A percentile compares a stretch with the other conserved stretches of the same genome.
Conservation (phyloP, 768 basidiomycete genomes). For the Panaeolus papilionaceus region DNA sequence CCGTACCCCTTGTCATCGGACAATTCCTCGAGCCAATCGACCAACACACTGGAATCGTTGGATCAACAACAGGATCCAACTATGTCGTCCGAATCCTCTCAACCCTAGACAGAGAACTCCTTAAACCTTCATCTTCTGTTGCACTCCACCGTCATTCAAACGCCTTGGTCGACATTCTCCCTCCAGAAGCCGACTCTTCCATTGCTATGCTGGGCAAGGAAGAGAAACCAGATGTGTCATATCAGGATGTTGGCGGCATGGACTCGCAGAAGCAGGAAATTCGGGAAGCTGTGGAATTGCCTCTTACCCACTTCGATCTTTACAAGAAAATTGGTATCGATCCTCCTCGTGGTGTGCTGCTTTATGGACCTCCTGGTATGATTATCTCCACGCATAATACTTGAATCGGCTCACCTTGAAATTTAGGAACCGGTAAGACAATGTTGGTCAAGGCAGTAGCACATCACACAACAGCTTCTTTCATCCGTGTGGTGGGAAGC, state of each 20-base stretch:
- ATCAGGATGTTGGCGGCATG: constrained; percentile 96
- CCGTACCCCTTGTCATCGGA: constrained; percentile 97
- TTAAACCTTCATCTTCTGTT: constrained; percentile 97
- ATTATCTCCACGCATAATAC: neutral
- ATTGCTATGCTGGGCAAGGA: constrained; percentile 95
- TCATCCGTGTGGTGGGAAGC: constrained; percentile 97
- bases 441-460: constrained; percentile 99
- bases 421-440: constrained; percentile 92
- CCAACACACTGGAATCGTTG: constrained; percentile 95
- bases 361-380: constrained; percentile 96
- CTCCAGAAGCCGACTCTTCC: constrained; percentile 97
- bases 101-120: constrained; percentile 94
- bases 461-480: constrained; percentile 94
- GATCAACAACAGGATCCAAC: constrained; percentile 96
- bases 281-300: constrained; percentile 96
- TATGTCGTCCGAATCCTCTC: constrained; percentile 98
- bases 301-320: constrained; percentile 94
- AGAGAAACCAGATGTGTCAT: constrained; percentile 94
- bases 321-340: constrained; percentile 99
- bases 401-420: neutral
- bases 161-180: constrained; percentile 96
- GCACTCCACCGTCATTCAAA: constrained; percentile 99
- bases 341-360: constrained; percentile 94
- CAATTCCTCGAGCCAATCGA: constrained; percentile 99
- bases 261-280: constrained; percentile 99